Base-by-base conservation (phyloP, 2,329 filamentous ascomycete species). In the Penicillium sp. region DNA sequence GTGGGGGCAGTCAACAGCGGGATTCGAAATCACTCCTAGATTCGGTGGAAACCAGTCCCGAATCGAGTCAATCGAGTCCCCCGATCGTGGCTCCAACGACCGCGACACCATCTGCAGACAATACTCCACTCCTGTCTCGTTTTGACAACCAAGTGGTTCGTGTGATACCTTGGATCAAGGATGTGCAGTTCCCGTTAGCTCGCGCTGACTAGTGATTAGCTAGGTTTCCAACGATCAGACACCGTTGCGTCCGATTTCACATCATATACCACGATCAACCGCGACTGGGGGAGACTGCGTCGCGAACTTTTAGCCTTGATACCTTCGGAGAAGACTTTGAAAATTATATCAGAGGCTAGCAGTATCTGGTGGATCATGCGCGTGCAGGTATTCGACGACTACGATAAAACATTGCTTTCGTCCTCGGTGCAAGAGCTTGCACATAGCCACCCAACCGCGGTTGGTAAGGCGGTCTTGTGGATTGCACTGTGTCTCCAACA, bases 301-400 rank as follows among this genome's bases (percentile, higher is more conserved):
- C 46, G 38, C 4, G 38, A 57, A 8, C 43, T 62, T 10, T 38
- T 61, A 19, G 35, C 21, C 9, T 15, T 61, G 15, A 7, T 62
- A 10, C 58, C 56, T 2, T 47, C 61, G 1, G 4, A 50, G 5
- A 27, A 38, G 9, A 54, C 50, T 7, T 25, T 62, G 15, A 19
- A 55, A 33, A 50, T 45, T 2, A 50, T 62, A 33, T 50, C 52
- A 8, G 56, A 48, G 9, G 37, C 33, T n/a, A 59, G 37, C 12
- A 43, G 37, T 38, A 49, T 31, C 31, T 62, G 60, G 60, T 61
- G 58, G 58, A 31, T 62, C 33, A 13, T 56, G n/a, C 52, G 56
- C 7, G 19, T 27, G 2, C 37, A 54, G 19, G 45, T 54, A 29
- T 57, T 59, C n/a, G 27, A 56, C 27, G 53, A 55, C 33, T 25